phyloP scores from a whole-genome alignment of 805 yeast genomes.

The Peterozyma xylosa region DNA sequence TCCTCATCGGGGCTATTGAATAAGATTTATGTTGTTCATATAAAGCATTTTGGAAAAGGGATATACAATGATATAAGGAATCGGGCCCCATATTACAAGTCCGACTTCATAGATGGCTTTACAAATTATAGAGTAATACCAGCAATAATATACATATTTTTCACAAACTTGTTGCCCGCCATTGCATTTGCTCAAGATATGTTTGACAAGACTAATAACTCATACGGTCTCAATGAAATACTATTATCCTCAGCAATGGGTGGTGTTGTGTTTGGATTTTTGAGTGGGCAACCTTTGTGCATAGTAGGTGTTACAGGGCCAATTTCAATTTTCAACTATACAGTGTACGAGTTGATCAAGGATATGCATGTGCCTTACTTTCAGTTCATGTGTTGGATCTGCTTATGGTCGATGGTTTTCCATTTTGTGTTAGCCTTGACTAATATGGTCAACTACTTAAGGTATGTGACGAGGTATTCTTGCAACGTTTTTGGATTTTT shows the following conservation, averaged over 20 bases:
- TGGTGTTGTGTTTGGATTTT: conserved; percentile 79
- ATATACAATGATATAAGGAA: conserved; percentile 41
- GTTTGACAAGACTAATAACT: conserved; percentile 83
- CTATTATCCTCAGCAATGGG: conserved; percentile 79
- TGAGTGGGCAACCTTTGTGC: conserved; percentile 88
- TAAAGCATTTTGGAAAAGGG: conserved; percentile 35
- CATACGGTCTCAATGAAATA: conserved; percentile 91
- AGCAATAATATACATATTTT: conserved; percentile 71
- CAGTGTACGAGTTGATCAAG: conserved; percentile 66
- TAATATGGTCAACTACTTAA: conserved; percentile 61
- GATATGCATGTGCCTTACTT: conserved; percentile 54
- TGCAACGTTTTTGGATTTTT: conserved; percentile 93
- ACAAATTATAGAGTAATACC: conserved; percentile 81
- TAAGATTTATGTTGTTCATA: conserved; percentile 10
- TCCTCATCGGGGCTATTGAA: background rate
- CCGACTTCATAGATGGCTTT: conserved; percentile 79
- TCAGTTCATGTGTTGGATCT: conserved; percentile 94
- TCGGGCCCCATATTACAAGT: conserved; percentile 57
- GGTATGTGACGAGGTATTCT: conserved; percentile 70
- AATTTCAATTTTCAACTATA: conserved; percentile 82
- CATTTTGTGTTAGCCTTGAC: conserved; percentile 67
- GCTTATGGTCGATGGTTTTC: conserved; percentile 82
- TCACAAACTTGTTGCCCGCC: conserved; percentile 88
- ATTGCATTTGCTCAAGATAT: conserved; percentile 95
- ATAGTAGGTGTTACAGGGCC: conserved; percentile 98